phyloP scores from a whole-genome alignment of 1,284 basidiomycete genomes.

The Cutaneotrichosporon dermatis region DNA sequence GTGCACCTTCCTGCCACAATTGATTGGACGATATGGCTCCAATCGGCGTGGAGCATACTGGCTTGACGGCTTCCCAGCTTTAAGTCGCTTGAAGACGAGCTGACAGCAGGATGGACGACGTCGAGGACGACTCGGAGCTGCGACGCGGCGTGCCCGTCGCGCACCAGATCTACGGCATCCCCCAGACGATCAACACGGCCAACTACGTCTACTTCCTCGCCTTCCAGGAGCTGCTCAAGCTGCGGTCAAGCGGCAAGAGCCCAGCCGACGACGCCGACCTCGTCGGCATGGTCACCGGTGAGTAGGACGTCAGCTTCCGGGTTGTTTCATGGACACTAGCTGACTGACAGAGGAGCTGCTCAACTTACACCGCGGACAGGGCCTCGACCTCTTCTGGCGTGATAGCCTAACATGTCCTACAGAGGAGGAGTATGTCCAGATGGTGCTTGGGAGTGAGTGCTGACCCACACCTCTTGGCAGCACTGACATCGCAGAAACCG shows the following conservation, averaged over 20 bases:
- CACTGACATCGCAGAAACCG: constrained; percentile 66
- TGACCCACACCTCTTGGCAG: too few species aligned
- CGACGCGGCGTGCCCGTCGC: constrained; percentile 81
- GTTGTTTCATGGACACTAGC: background rate
- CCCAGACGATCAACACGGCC: constrained; percentile 95
- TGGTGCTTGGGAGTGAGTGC: constrained; percentile 90
- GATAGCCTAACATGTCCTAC: constrained; percentile 88
- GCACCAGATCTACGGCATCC: constrained; percentile 91
- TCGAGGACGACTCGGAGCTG: constrained; percentile 91
- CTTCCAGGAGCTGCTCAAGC: constrained; percentile 67
- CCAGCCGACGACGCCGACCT: constrained; percentile 28
- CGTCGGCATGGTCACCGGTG: constrained; percentile 60
- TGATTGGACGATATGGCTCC: too few species aligned
- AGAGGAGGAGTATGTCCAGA: constrained; percentile 88
- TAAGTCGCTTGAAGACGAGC: background rate
- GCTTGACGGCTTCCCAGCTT: too few species aligned
- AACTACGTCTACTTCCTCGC: constrained; percentile 96
- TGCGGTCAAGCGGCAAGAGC: constrained; percentile 49
- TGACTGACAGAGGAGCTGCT: constrained; percentile 69
- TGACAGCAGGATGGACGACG: constrained; percentile 78
- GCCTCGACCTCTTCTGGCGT: constrained; percentile 90
- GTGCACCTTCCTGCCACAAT: too few species aligned
- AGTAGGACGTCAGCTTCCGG: constrained; percentile 6
- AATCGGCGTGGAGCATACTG: too few species aligned
- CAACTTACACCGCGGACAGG: constrained; percentile 89